phyloP scores from a whole-genome alignment of 768 basidiomycete species.

The Leucosporidium yakuticum region DNA sequence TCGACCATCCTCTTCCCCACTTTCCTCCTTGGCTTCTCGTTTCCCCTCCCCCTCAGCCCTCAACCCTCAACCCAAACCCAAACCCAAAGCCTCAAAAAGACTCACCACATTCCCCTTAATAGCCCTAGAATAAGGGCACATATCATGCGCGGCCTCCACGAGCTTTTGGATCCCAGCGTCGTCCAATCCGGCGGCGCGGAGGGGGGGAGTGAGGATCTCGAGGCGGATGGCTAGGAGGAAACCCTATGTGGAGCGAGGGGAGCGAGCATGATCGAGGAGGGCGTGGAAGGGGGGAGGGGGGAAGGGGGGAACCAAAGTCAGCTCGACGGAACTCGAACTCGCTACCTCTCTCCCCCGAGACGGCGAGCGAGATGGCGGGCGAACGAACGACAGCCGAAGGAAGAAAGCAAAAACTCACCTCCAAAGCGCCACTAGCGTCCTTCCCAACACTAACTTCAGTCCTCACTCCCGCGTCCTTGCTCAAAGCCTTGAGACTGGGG shows the following conservation, averaged over 20 bases:
- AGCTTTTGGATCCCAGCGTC: constrained; percentile 29
- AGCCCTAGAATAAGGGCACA: constrained; percentile 37
- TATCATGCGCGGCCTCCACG: constrained; percentile 29
- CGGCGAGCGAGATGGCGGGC: too few species aligned
- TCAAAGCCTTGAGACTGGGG: constrained; percentile 32
- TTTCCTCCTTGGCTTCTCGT: too few species aligned
- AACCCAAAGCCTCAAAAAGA: too few species aligned
- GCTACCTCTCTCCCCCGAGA: too few species aligned
- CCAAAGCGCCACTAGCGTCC: constrained; percentile 20
- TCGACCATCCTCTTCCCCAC: too few species aligned
- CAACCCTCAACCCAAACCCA: background rate
- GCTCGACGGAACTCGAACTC: too few species aligned
- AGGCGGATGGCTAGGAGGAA: constrained; percentile 36
- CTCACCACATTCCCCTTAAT: constrained; percentile 34
- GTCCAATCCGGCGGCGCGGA: constrained; percentile 25
- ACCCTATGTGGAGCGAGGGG: constrained; percentile 7
- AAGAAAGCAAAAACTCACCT: background rate
- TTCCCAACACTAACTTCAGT: constrained; percentile 32
- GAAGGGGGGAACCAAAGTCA: too few species aligned
- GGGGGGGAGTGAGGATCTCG: constrained; percentile 28
- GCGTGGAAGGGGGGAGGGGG: too few species aligned
- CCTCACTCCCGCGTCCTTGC: constrained; percentile 26
- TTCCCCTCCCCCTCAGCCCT: background rate
- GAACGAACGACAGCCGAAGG: too few species aligned
- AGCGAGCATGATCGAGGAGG: too few species aligned